Evolutionary conservation across 257 asterid genomes (phyloP).

Genomic region (Ajuga chamaepitys): DNA sequence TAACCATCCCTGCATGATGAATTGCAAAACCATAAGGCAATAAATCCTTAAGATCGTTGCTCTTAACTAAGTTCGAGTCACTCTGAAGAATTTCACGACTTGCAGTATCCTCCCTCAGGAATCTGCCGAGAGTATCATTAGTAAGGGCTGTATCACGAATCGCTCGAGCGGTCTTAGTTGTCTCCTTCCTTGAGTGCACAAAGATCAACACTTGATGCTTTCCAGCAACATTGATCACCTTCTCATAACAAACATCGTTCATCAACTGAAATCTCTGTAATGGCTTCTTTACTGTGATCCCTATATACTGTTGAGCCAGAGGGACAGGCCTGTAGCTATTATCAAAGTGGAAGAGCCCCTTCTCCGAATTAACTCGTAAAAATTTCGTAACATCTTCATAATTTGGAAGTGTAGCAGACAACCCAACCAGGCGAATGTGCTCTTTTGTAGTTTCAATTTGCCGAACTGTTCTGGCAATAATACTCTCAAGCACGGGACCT

Average conservation of each 20-base stretch:
- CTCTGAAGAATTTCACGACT: slow-evolving; percentile 57
- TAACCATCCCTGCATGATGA: slow-evolving; percentile 61
- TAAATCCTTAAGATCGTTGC: slow-evolving; percentile 51
- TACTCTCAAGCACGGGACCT: slow-evolving; percentile 63
- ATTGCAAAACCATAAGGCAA: slow-evolving; percentile 61
- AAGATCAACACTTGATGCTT: slow-evolving; percentile 59
- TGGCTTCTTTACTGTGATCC: slow-evolving; percentile 54
- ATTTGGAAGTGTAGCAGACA: slow-evolving; percentile 59
- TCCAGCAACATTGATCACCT: slow-evolving; percentile 49
- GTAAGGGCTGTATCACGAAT: slow-evolving; percentile 51
- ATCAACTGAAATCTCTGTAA: slow-evolving; percentile 57
- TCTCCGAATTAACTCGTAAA: slow-evolving; percentile 35
- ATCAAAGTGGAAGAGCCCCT: slow-evolving; percentile 57
- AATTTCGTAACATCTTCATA: slow-evolving; percentile 50
- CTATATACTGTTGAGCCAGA: slow-evolving; percentile 54
- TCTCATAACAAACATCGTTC: slow-evolving; percentile 59
- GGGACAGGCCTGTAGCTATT: slow-evolving; percentile 61
- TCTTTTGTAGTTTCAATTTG: slow-evolving; percentile 54
- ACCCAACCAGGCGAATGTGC: slow-evolving; percentile 53
- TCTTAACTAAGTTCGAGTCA: slow-evolving; percentile 47
- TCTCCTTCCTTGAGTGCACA: slow-evolving; percentile 62
- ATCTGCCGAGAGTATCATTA: slow-evolving; percentile 47
- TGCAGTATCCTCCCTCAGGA: slow-evolving; percentile 57
- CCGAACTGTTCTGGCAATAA: slow-evolving; percentile 57
- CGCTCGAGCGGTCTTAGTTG: slow-evolving; percentile 54